Conservation (phyloP, 768 basidiomycete species). For the Termitomyces sp. region DNA sequence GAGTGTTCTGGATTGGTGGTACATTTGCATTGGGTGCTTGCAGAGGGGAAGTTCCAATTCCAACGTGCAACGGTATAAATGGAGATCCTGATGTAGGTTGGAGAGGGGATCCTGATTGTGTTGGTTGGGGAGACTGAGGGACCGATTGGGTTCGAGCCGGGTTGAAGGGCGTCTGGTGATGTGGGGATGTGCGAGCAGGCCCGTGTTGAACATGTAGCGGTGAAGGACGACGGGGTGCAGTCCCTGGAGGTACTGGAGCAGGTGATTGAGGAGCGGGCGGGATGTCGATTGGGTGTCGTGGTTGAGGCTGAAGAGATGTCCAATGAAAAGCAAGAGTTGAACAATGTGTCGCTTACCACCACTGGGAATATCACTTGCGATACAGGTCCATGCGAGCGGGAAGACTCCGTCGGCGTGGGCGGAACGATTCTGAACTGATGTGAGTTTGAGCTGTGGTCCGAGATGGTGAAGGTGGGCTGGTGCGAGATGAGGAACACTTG, state of each 20-base stretch:
- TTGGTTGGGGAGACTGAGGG: background rate
- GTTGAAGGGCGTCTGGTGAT: background rate
- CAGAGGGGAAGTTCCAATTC: too few species aligned
- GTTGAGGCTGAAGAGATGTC: background rate
- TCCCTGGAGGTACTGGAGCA: constrained; percentile 11
- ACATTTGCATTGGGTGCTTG: background rate
- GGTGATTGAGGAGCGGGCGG: constrained; percentile 15
- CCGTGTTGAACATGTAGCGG: background rate
- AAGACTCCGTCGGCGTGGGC: constrained; percentile 17
- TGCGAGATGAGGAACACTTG: constrained; percentile 16
- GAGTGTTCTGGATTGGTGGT: background rate
- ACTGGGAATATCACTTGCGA: background rate
- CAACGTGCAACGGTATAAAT: background rate
- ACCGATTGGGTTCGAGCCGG: background rate
- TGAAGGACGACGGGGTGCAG: background rate
- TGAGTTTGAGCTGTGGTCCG: constrained; percentile 13
- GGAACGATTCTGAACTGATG: constrained; percentile 14
- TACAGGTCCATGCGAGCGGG: constrained; percentile 1
- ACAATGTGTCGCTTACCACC: background rate
- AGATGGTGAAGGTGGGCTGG: constrained; percentile 11
- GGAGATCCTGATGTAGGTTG: background rate
- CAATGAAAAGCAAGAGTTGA: background rate
- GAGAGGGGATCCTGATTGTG: background rate
- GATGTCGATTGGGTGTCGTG: constrained; percentile 1
- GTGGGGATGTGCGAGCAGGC: background rate